A percentile compares a stretch with the other conserved stretches of the same genome.
These are phyloP conservation scores for Cladophialophora immunda DNA, from an alignment of 2,329 filamentous ascomycete genomes.

Conservation along the genomic window DNA sequence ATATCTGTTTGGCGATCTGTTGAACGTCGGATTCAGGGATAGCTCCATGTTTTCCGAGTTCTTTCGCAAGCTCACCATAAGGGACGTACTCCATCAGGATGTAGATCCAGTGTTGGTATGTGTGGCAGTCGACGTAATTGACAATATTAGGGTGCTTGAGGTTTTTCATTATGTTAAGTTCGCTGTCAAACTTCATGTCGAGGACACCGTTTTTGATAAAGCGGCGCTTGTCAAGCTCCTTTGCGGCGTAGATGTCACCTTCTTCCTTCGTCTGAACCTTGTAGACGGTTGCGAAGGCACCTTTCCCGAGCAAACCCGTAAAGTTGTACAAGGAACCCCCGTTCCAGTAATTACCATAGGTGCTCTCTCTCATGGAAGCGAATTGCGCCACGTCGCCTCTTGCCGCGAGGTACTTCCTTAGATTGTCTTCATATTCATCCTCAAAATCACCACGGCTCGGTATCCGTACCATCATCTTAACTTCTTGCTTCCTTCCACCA, in stretches of 20 bases:
- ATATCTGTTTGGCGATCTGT: constrained; percentile 72
- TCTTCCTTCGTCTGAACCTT: constrained; percentile 86
- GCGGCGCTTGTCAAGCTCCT: constrained; percentile 90
- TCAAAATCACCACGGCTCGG: constrained; percentile 77
- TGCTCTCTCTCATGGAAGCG: constrained; percentile 46
- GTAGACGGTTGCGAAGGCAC: constrained; percentile 94
- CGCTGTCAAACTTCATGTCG: constrained; percentile 92
- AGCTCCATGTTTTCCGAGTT: constrained; percentile 68
- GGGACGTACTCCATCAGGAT: constrained; percentile 97
- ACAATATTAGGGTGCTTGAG: constrained; percentile 90
- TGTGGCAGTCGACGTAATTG: constrained; percentile 86
- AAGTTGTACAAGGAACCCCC: constrained; percentile 87
- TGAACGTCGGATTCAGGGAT: constrained; percentile 76
- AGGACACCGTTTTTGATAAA: constrained; percentile 93
- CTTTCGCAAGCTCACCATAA: constrained; percentile 81
- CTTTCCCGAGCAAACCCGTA: constrained; percentile 82
- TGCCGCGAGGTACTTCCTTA: constrained; percentile 70
- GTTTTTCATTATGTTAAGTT: constrained; percentile 93
- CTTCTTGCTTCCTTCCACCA: constrained; percentile 64
- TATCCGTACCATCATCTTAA: constrained; percentile 86
- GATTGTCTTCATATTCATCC: constrained; percentile 72
- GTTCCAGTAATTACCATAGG: constrained; percentile 77
- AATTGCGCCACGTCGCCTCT: constrained; percentile 42
- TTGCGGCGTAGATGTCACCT: constrained; percentile 85
- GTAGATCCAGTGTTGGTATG: constrained; percentile 81